Evolutionary conservation across 2,329 filamentous ascomycete genomes (phyloP).

Genomic region (Claviceps spartinae): DNA sequence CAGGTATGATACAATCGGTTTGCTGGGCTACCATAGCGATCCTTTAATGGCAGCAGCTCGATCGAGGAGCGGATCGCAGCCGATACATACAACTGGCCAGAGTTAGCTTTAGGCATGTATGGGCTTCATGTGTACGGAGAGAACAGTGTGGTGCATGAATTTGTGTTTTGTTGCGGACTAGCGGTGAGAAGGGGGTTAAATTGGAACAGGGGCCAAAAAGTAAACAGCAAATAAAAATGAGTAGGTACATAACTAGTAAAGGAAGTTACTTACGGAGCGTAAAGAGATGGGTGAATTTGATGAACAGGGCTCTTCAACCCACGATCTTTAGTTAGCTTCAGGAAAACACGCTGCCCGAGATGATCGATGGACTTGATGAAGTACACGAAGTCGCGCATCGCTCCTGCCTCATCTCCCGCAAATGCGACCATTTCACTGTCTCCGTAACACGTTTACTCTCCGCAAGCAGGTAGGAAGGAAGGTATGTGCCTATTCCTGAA

Average conservation of each 20-base stretch:
- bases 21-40: background rate
- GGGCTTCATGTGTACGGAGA: background rate
- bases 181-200: background rate
- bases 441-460: background rate
- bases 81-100: background rate
- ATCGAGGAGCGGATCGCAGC: background rate
- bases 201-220: background rate
- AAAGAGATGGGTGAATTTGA: background rate
- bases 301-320: background rate
- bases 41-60: background rate
- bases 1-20: background rate
- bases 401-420: background rate
- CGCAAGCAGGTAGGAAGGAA: background rate
- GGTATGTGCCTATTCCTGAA: background rate
- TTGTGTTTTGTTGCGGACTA: background rate
- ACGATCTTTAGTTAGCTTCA: background rate
- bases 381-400: background rate
- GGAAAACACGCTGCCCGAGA: background rate
- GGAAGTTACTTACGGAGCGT: no score
- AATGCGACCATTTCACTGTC: background rate
- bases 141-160: background rate
- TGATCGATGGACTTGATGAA: background rate
- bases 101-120: background rate
- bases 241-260: no score
- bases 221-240: no score